Base-by-base conservation (phyloP, 2,329 filamentous ascomycete genomes). In the Pseudogymnoascus sp. region DNA sequence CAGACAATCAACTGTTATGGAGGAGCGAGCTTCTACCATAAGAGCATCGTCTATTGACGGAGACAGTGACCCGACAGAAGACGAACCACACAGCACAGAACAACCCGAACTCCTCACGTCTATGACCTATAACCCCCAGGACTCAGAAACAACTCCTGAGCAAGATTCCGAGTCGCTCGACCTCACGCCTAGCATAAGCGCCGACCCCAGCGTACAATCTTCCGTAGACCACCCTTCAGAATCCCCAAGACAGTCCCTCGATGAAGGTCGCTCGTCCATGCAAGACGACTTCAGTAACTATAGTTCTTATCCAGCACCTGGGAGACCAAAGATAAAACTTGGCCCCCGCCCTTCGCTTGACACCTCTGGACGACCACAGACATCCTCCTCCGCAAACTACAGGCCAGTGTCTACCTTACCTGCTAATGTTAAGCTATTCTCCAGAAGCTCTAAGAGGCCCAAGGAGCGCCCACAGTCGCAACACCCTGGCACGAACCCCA, bases 241-340 rank as follows among this genome's bases (percentile, higher is more conserved):
- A 5, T 72, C 71, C 19, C 68, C 68, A 13, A 66, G 67, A 28
- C 64, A 64, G 61, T 62, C 65, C 28, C 64, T 63, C 23, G 68
- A 71, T 37, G 71, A 72, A 65, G 63, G 68, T 60, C 70, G 72
- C 39, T 67, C 69, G 61, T 75, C 83, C 4, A 81, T 80, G 1
- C 83, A 85, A 69, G 81, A 82, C 11, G 75, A 78, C 10, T 70
- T 81, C 36, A 81, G 81, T 71, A 78, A 75, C 68, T 80, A 80
- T 65, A 74, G 77, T 23, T 77, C 80, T 11, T 83, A 84, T 67
- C 74, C 76, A 31, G 43, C 67, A 19, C 81, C 80, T 68, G 78
- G 79, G 70, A 92, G 90, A 71, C 89, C 88, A 48, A 97, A 96
- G 74, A 87, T 96, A 64, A 97, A 96, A 76, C 84, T 96, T 48